A percentile compares a stretch with the other conserved stretches of the same genome.
These are phyloP conservation scores for Nakazawaea anatomiae DNA, from an alignment of 805 yeast species.

Conservation along the genomic window DNA sequence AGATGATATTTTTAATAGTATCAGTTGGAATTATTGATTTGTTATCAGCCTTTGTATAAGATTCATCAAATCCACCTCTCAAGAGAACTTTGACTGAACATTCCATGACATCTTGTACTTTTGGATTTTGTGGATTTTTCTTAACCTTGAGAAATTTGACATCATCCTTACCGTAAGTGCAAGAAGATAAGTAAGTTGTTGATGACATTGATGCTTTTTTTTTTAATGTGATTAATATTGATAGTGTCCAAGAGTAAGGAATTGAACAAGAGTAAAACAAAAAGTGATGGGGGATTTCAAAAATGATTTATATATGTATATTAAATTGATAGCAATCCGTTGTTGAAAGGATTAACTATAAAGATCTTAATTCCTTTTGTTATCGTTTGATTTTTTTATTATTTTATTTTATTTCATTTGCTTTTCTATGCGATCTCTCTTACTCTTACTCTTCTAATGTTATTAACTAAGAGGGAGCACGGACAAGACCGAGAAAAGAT, in stretches of 20 bases:
- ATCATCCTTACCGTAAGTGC: slow-evolving; percentile 88
- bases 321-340: not conserved
- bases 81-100: slow-evolving; percentile 74
- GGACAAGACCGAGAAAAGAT: too few species aligned
- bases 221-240: not conserved
- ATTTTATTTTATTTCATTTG: too few species aligned
- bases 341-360: too few species aligned
- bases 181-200: slow-evolving; percentile 25
- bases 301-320: too few species aligned
- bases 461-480: too few species aligned
- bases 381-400: not conserved
- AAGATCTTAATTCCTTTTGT: not conserved
- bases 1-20: slow-evolving; percentile 84
- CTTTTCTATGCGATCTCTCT: too few species aligned
- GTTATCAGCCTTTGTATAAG: slow-evolving; percentile 88
- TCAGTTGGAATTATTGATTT: slow-evolving; percentile 89
- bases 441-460: too few species aligned
- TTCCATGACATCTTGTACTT: slow-evolving; percentile 77
- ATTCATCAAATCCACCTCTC: slow-evolving; percentile 70
- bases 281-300: too few species aligned
- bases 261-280: not conserved
- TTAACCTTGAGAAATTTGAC: slow-evolving; percentile 88
- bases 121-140: slow-evolving; percentile 67
- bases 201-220: not conserved
- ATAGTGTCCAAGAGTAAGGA: not conserved